Conservation (phyloP, 257 asterid genomes). For the Nicotiana noctiflora region DNA sequence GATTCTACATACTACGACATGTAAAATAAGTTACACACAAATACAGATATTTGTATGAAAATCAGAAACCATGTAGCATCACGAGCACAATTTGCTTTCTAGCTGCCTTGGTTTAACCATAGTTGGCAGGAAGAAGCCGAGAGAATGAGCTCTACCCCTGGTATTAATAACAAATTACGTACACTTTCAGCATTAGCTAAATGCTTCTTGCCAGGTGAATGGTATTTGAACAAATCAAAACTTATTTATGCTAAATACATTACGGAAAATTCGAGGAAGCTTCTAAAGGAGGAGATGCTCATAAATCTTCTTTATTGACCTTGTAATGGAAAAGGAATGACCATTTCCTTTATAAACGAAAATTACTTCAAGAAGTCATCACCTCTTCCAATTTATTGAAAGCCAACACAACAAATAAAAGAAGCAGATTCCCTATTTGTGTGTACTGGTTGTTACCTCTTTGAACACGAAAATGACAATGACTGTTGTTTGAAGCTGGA, state of each 20-base stretch:
- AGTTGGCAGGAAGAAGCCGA: not conserved
- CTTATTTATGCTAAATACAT: not conserved
- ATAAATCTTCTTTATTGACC: conserved; percentile 5
- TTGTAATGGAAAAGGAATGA: not conserved
- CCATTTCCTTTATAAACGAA: not conserved
- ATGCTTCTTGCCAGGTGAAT: not conserved
- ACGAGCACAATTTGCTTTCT: not conserved
- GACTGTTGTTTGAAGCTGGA: conserved; percentile 48
- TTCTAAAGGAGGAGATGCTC: not conserved
- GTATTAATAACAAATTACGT: not conserved
- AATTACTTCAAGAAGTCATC: conserved; percentile 6
- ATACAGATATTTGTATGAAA: not conserved
- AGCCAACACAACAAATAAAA: not conserved
- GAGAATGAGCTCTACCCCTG: conserved; percentile 12
- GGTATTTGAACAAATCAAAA: not conserved
- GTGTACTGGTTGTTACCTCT: conserved; percentile 26
- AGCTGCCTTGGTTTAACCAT: conserved; percentile 10
- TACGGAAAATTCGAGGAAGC: not conserved
- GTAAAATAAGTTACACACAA: not conserved
- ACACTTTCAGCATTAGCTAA: not conserved
- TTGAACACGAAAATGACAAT: conserved; percentile 36
- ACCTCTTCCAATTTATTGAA: conserved; percentile 5
- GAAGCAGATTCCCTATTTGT: not conserved
- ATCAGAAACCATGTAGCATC: conserved; percentile 4
- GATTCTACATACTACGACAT: not conserved